Base-by-base conservation (phyloP, 2,329 filamentous ascomycete species). In the Lecanoromycetidae sp. region DNA sequence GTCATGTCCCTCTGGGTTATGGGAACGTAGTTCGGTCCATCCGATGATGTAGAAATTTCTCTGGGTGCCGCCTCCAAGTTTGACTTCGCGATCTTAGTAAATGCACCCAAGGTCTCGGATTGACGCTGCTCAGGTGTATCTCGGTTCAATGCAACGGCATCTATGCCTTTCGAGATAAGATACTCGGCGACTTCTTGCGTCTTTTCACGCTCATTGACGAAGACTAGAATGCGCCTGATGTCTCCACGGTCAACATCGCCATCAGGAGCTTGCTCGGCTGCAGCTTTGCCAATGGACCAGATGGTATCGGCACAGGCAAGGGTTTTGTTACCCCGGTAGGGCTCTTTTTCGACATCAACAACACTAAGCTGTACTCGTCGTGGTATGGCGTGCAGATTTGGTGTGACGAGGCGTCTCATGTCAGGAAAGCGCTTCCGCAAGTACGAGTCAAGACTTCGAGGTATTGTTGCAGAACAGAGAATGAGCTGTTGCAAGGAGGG, bases 381-480 rank as follows among this genome's bases (percentile, higher is more conserved):
- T 2, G 91, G 91, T 56, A 98, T 94, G 49, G 91, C 87, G 65
- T 98, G 91, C 0, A 98, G 75, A 60, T 96, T 95, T 0, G 91
- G 91, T 0, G 91, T 98, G 1, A 90, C 90, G 53, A 98, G 80
- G 51, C 91, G 83, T 37, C 74, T 71, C 67, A 94, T 87, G 56
- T 84, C 74, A 0, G 91, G 90, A 63, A 88, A 95, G 53, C 81
- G 80, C 52, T 79, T 77, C 44, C 78, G 77, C n/a, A 98, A 75
- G 62, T 84, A 87, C 55, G 77, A 81, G 68, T 98, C 91, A 15
- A 98, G 76, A 56, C 84, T 85, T 54, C 82, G 79, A 2, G 93
- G 91, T 52, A 98, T 96, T 4, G 91, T 98, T 43, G 91, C 91
- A 3, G 90, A 96, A 70, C 91, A 98, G 54, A 96, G 77, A 38